Percentiles rank a stretch among this genome's conserved stretches.
Evolutionary conservation across 495 filamentous ascomycete species (phyloP).

Genomic region (Tetracladium setigerum): DNA sequence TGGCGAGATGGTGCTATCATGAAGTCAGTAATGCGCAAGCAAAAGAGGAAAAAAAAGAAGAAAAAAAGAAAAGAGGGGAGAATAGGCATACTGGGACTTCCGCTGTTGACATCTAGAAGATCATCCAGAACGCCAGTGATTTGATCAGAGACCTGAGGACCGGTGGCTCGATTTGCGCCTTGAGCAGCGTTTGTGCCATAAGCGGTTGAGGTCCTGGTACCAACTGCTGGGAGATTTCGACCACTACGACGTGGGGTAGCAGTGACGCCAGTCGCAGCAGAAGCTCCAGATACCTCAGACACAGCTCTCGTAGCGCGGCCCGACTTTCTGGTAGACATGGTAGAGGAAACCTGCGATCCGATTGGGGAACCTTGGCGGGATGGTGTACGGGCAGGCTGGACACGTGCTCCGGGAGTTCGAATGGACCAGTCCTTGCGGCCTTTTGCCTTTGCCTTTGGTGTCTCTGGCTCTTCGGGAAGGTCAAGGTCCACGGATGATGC

Average conservation of each 20-base stretch:
- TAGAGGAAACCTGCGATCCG: background rate
- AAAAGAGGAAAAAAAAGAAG: too few relatives aligned
- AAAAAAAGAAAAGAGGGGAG: too few relatives aligned
- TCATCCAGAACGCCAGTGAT: conserved; percentile 3
- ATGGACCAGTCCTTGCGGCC: too few relatives aligned
- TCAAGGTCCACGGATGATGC: too few relatives aligned
- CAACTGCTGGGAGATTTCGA: conserved; percentile 7
- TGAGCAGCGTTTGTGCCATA: conserved; percentile 17
- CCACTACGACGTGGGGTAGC: conserved; percentile 2
- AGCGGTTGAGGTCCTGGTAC: conserved; percentile 10
- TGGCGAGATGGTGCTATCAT: too few relatives aligned
- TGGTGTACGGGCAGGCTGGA: too few relatives aligned
- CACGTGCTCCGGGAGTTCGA: too few relatives aligned
- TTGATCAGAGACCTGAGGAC: background rate
- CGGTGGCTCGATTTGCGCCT: background rate
- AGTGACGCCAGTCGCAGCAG: conserved; percentile 13
- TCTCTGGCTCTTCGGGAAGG: too few relatives aligned
- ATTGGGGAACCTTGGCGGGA: too few relatives aligned
- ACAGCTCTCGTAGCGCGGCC: conserved; percentile 21
- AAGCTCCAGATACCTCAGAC: conserved; percentile 5
- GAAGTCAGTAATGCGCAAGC: too few relatives aligned
- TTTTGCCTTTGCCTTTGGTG: too few relatives aligned
- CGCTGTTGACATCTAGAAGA: conserved; percentile 1
- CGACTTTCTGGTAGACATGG: conserved; percentile 24
- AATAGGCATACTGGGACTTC: too few relatives aligned